phyloP scores from a whole-genome alignment of 306 rosid genomes.

The Oxytropis ochrocephala region DNA sequence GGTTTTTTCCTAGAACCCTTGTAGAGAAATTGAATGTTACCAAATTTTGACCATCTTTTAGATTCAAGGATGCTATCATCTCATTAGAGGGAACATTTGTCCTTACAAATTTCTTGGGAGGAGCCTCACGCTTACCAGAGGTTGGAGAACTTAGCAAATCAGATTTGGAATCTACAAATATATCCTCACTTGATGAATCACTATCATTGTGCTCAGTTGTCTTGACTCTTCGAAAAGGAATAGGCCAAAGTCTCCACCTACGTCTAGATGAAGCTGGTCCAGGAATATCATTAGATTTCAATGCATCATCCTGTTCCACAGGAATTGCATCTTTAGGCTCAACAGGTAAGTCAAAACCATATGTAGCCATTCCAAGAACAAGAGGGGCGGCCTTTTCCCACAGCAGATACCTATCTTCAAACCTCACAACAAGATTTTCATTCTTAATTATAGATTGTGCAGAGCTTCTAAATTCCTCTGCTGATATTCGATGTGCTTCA shows the following conservation, averaged over 20 bases:
- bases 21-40: slow-evolving; percentile 88
- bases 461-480: slow-evolving; percentile 54
- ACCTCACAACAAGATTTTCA: slow-evolving; percentile 58
- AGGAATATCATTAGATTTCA: slow-evolving; percentile 37
- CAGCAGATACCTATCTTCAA: slow-evolving; percentile 53
- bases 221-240: slow-evolving; percentile 81
- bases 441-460: slow-evolving; percentile 56
- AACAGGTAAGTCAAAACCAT: slow-evolving; percentile 60
- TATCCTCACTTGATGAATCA: slow-evolving; percentile 59
- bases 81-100: slow-evolving; percentile 89
- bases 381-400: slow-evolving; percentile 91
- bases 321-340: slow-evolving; percentile 66
- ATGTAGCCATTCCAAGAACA: slow-evolving; percentile 72
- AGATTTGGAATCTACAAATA: slow-evolving; percentile 81
- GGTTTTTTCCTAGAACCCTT: slow-evolving; percentile 78
- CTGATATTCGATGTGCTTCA: slow-evolving; percentile 50
- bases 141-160: slow-evolving; percentile 28
- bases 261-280: slow-evolving; percentile 56
- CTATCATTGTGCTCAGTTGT: slow-evolving; percentile 66
- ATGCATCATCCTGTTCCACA: slow-evolving; percentile 55
- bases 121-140: slow-evolving; percentile 31
- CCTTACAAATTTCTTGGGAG: slow-evolving; percentile 64
- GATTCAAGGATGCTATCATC: slow-evolving; percentile 92
- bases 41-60: slow-evolving; percentile 88
- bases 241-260: slow-evolving; percentile 93